Percentiles rank a stretch among this genome's conserved stretches.
Conservation (phyloP, 1,139 yeast species). For the Yamadazyma triangularis region DNA sequence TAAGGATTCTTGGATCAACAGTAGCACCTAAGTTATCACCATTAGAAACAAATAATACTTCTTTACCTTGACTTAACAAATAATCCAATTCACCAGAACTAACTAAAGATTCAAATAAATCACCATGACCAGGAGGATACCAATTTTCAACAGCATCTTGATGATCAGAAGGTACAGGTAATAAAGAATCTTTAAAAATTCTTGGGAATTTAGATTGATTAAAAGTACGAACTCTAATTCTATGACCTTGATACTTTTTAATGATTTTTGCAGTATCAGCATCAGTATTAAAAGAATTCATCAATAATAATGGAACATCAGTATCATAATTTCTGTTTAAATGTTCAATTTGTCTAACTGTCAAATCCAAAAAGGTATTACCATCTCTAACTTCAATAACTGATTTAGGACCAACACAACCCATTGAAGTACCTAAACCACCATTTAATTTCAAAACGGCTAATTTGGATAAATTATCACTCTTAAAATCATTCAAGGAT, state of each 20-base stretch:
- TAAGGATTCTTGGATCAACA: slow-evolving; percentile 84
- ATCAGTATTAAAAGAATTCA: slow-evolving; percentile 98
- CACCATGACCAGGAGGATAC: slow-evolving; percentile 99
- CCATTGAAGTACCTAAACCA: slow-evolving; percentile 99
- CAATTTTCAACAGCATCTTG: slow-evolving; percentile 80
- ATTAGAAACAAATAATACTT: slow-evolving; percentile 89
- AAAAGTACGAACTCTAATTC: slow-evolving; percentile 91
- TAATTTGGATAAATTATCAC: slow-evolving; percentile 65
- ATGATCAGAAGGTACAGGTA: slow-evolving; percentile 82
- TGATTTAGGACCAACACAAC: slow-evolving; percentile 98
- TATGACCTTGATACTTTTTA: slow-evolving; percentile 94
- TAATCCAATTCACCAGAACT: slow-evolving; percentile 91
- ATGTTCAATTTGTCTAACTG: slow-evolving; percentile 96
- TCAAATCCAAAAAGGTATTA: slow-evolving; percentile 88
- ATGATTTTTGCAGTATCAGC: slow-evolving; percentile 93
- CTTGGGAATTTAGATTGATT: slow-evolving; percentile 97
- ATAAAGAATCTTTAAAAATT: slow-evolving; percentile 86
- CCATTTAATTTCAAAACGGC: slow-evolving; percentile 96
- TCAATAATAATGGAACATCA: slow-evolving; percentile 91
- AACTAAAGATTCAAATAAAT: slow-evolving; percentile 84
- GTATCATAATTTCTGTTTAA: slow-evolving; percentile 87
- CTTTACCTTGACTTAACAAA: slow-evolving; percentile 89
- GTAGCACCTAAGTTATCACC: slow-evolving; percentile 99
- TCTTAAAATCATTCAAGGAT: slow-evolving; percentile 34
- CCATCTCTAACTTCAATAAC: slow-evolving; percentile 99